Evolutionary conservation across 1,284 basidiomycete genomes (phyloP).

Genomic region (Phlebopus sp.): DNA sequence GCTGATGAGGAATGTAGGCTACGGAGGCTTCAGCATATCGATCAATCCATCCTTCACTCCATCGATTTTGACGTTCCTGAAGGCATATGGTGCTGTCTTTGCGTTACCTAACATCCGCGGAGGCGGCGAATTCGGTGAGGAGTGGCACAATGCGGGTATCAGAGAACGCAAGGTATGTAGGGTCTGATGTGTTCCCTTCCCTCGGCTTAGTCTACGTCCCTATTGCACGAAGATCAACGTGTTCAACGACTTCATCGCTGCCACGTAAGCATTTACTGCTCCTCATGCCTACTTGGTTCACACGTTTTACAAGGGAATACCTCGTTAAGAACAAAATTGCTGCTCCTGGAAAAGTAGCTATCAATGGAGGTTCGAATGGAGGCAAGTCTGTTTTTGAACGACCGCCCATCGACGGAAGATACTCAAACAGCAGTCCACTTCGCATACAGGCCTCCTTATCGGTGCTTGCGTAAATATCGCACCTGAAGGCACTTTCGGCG

Average conservation of each 20-base stretch:
- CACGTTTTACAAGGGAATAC: constrained; percentile 48
- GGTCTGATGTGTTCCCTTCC: constrained; percentile 5
- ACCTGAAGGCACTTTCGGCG: constrained; percentile 74
- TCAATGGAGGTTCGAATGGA: constrained; percentile 79
- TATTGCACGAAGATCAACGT: constrained; percentile 54
- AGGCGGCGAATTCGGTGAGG: constrained; percentile 83
- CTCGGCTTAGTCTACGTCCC: neutral
- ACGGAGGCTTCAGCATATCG: constrained; percentile 77
- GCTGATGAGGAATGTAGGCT: constrained; percentile 41
- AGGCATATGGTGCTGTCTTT: constrained; percentile 71
- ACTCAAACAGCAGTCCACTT: neutral
- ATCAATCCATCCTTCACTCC: constrained; percentile 74
- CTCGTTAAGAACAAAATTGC: constrained; percentile 72
- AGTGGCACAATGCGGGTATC: constrained; percentile 75
- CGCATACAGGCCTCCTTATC: constrained; percentile 61
- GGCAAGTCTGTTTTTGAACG: constrained; percentile 39
- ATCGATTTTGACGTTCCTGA: constrained; percentile 72
- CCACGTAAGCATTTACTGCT: constrained; percentile 49
- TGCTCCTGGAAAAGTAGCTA: constrained; percentile 69
- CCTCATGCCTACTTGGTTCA: constrained; percentile 1
- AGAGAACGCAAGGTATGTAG: constrained; percentile 63
- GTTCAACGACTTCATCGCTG: constrained; percentile 81
- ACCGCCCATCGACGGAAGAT: constrained; percentile 6
- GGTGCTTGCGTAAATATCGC: constrained; percentile 81
- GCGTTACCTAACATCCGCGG: constrained; percentile 78